Evolutionary conservation across 2,329 filamentous ascomycete genomes (phyloP).

Genomic region (Aspergillus latus): DNA sequence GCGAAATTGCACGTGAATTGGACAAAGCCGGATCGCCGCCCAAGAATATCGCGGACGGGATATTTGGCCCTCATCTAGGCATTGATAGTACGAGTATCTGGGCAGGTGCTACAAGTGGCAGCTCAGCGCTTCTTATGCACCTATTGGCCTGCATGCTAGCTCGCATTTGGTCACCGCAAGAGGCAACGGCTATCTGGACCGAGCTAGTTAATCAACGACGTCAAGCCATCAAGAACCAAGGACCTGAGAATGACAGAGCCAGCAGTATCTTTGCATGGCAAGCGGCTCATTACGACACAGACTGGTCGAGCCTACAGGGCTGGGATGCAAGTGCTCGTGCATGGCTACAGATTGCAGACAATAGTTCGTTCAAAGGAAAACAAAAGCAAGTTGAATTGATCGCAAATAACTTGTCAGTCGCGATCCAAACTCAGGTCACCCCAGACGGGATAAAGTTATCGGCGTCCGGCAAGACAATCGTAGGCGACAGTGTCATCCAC

Average conservation of each 20-base stretch:
- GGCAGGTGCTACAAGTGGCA: conserved; percentile 10
- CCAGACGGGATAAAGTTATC: neutral
- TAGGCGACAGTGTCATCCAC: conserved; percentile 8
- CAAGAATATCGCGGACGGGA: conserved; percentile 4
- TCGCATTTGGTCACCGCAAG: conserved; percentile 11
- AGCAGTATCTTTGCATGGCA: conserved; percentile 1
- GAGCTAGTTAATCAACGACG: conserved; percentile 7
- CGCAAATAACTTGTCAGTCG: conserved; percentile 8
- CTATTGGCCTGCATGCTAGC: conserved; percentile 15
- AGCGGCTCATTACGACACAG: conserved; percentile 4
- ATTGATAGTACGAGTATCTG: conserved; percentile 13
- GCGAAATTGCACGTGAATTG: conserved; percentile 8
- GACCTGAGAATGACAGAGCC: neutral
- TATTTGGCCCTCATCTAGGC: conserved; percentile 10
- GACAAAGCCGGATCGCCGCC: neutral
- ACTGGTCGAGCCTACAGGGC: neutral
- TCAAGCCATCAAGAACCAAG: conserved; percentile 1
- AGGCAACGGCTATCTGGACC: conserved; percentile 11
- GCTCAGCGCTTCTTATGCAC: conserved; percentile 6
- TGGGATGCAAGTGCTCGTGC: conserved; percentile 15
- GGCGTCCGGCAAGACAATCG: neutral
- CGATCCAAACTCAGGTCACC: conserved; percentile 1
- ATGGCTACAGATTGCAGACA: conserved; percentile 11
- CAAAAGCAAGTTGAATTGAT: conserved; percentile 8
- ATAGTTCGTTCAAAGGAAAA: conserved; percentile 1